phyloP scores from a whole-genome alignment of 2,329 filamentous ascomycete species.

The Trichoderma atroviride region DNA sequence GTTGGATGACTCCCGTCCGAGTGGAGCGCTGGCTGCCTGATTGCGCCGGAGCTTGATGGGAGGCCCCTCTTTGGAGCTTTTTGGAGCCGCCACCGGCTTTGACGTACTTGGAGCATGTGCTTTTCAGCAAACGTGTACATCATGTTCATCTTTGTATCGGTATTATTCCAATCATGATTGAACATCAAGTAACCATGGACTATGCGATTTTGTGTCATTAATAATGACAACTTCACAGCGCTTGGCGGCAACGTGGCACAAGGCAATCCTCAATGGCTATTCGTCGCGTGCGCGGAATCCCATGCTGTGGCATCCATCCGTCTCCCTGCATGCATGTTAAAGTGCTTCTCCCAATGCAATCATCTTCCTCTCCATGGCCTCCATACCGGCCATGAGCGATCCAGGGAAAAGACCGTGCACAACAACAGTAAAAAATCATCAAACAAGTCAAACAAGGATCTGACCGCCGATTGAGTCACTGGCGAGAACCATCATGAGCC shows the following conservation, averaged over 20 bases:
- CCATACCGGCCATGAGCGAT: not conserved
- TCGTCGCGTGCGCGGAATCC: not conserved
- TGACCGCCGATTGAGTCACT: slow-evolving; percentile 22
- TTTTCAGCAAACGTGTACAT: not conserved
- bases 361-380: not conserved
- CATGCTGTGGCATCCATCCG: not conserved
- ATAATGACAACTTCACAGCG: not conserved
- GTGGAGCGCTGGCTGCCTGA: slow-evolving; percentile 14
- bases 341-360: not conserved
- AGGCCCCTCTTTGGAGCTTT: not conserved
- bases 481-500: not conserved
- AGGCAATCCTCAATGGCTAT: not conserved
- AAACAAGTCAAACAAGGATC: not conserved
- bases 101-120: not conserved
- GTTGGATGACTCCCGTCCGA: slow-evolving; percentile 20
- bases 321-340: not conserved
- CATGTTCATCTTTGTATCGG: too few relatives aligned
- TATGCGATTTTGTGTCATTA: not conserved
- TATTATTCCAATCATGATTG: not conserved
- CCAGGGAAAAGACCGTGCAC: not conserved
- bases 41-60: not conserved
- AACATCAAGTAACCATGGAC: not conserved
- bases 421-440: not conserved
- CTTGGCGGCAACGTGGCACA: not conserved
- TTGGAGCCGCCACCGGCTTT: not conserved